Percentiles rank a stretch among this genome's conserved stretches.
These are phyloP conservation scores for Osmozyma mogii DNA, from an alignment of 805 yeast species.

Conservation along the genomic window DNA sequence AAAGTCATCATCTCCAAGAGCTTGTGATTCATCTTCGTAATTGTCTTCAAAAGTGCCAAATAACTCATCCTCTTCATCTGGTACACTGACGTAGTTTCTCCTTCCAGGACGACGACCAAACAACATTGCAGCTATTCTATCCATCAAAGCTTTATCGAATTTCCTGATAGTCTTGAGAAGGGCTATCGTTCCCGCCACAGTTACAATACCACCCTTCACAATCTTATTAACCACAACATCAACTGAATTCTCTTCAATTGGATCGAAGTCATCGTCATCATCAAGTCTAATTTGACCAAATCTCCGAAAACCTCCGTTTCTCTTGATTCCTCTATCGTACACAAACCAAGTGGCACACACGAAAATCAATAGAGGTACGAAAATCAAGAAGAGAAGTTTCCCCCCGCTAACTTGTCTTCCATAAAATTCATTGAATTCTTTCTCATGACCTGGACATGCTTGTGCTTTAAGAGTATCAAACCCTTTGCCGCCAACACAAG, in stretches of 20 bases:
- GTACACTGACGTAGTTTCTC: slow-evolving; percentile 35
- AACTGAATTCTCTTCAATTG: slow-evolving; percentile 54
- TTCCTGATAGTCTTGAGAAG: slow-evolving; percentile 25
- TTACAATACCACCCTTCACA: slow-evolving; percentile 49
- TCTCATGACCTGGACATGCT: slow-evolving; percentile 85
- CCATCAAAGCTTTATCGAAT: slow-evolving; percentile 26
- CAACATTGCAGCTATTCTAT: slow-evolving; percentile 19
- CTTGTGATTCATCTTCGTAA: slow-evolving; percentile 27
- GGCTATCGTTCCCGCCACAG: slow-evolving; percentile 34
- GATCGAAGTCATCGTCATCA: slow-evolving; percentile 47
- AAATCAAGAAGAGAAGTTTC: slow-evolving; percentile 39
- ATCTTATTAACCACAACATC: slow-evolving; percentile 53
- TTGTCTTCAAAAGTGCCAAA: slow-evolving; percentile 35
- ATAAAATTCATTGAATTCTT: slow-evolving; percentile 49
- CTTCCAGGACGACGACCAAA: slow-evolving; percentile 33
- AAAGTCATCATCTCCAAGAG: slow-evolving; percentile 14
- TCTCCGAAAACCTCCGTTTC: slow-evolving; percentile 68
- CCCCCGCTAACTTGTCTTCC: slow-evolving; percentile 48
- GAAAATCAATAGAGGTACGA: slow-evolving; percentile 51
- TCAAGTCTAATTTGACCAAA: slow-evolving; percentile 85
- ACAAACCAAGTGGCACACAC: slow-evolving; percentile 56
- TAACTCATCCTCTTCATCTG: slow-evolving; percentile 30
- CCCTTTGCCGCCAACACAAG: slow-evolving; percentile 75
- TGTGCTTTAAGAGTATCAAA: slow-evolving; percentile 57
- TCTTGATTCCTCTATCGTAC: slow-evolving; percentile 71